Evolutionary conservation across 2,329 filamentous ascomycete genomes (phyloP).

Genomic region (Fusarium xyrophilum): DNA sequence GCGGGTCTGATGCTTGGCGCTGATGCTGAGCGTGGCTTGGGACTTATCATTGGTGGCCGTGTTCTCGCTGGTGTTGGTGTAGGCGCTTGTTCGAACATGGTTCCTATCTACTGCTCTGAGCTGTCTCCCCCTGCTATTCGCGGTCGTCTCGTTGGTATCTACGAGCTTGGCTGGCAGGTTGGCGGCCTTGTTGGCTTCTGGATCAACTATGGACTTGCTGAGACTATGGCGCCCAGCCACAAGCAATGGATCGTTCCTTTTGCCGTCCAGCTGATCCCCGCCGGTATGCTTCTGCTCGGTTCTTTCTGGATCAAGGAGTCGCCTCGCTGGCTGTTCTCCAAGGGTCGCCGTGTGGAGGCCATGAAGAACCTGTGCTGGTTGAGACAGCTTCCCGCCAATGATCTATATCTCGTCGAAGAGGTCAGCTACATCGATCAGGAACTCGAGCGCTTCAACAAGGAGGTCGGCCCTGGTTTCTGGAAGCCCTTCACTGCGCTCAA

Average conservation of each 20-base stretch:
- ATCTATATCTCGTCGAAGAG: conserved; percentile 76
- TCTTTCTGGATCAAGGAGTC: conserved; percentile 68
- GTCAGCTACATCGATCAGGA: conserved; percentile 73
- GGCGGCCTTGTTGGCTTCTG: conserved; percentile 70
- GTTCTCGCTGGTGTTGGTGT: conserved; percentile 70
- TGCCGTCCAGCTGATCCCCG: conserved; percentile 71
- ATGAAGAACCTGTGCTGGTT: conserved; percentile 69
- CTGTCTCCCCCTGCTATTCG: conserved; percentile 67
- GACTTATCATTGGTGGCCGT: conserved; percentile 66
- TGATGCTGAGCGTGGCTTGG: conserved; percentile 65
- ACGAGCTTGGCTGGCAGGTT: conserved; percentile 70
- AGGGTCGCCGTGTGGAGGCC: conserved; percentile 65
- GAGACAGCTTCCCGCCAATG: conserved; percentile 60
- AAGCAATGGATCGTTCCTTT: conserved; percentile 67
- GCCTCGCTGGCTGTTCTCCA: conserved; percentile 72
- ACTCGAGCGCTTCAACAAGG: conserved; percentile 66
- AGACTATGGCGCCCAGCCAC: conserved; percentile 51
- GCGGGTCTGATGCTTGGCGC: conserved; percentile 76
- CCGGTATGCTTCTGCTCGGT: conserved; percentile 65
- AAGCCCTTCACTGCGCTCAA: conserved; percentile 69
- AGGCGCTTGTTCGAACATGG: conserved; percentile 68
- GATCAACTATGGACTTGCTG: conserved; percentile 69
- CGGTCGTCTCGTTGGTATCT: conserved; percentile 69
- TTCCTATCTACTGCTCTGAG: conserved; percentile 68
- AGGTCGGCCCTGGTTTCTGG: conserved; percentile 78